Conservation (phyloP, 2,329 filamentous ascomycete genomes). For the Colletotrichum brevisporum region DNA sequence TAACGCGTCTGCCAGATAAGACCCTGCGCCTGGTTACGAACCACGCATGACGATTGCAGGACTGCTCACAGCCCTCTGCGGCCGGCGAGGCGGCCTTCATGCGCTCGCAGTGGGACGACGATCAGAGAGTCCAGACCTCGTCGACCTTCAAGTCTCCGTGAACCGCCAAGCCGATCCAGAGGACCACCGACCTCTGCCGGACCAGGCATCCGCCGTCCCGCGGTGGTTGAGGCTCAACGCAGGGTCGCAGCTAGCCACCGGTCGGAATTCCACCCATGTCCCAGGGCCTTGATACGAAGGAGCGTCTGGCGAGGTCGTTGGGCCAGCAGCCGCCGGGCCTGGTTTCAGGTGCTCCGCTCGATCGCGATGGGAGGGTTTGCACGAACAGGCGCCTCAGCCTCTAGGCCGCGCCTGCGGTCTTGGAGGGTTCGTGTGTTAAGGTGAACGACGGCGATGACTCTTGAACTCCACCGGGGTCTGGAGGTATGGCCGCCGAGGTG, state of each 20-base stretch:
- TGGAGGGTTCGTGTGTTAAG: background rate
- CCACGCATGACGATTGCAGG: conserved; percentile 19
- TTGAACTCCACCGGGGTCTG: conserved; percentile 5
- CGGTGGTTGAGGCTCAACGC: conserved; percentile 11
- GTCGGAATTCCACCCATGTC: too few species aligned
- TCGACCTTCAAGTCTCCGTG: background rate
- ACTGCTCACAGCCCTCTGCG: conserved; percentile 24
- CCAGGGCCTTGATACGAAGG: too few species aligned
- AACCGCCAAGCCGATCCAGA: conserved; percentile 14
- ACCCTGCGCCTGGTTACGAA: background rate
- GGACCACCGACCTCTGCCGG: conserved; percentile 3
- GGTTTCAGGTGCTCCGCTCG: conserved; percentile 31
- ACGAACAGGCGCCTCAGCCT: conserved; percentile 41
- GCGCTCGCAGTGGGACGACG: conserved; percentile 6
- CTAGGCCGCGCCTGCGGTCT: conserved; percentile 1
- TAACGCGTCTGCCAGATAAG: background rate
- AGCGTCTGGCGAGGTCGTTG: background rate
- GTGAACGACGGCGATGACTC: background rate
- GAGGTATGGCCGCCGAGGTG: background rate
- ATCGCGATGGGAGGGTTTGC: conserved; percentile 15
- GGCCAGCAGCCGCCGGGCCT: conserved; percentile 31
- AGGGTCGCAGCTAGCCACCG: background rate
- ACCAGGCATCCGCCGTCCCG: background rate
- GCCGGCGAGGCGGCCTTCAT: conserved; percentile 19
- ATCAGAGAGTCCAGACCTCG: conserved; percentile 22